A percentile compares a stretch with the other conserved stretches of the same genome.
Evolutionary conservation across 108 stramenopile species (phyloP).

Genomic region (Asterionellopsis glacialis): DNA sequence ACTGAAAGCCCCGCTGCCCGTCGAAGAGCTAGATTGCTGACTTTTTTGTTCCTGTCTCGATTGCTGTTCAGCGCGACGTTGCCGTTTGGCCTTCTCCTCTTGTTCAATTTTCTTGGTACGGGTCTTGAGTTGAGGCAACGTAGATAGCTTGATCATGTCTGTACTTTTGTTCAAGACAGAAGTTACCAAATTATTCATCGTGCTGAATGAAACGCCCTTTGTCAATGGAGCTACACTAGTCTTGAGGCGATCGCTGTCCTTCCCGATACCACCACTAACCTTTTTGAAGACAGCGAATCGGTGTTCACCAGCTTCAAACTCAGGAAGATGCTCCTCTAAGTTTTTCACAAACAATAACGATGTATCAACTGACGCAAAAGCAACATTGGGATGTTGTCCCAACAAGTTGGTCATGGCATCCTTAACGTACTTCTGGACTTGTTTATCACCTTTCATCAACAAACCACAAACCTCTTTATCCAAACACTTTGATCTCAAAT

Average conservation of each 20-base stretch:
- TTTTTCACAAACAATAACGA: constrained; percentile 65
- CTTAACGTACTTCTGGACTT: constrained; percentile 64
- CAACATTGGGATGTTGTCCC: constrained; percentile 62
- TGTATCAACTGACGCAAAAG: constrained; percentile 76
- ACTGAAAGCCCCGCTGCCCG: constrained; percentile 12
- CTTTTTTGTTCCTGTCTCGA: constrained; percentile 29
- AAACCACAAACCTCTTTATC: constrained; percentile 74
- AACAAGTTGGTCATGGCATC: constrained; percentile 74
- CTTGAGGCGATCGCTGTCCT: constrained; percentile 45
- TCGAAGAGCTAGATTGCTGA: constrained; percentile 16
- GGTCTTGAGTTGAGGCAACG: constrained; percentile 75
- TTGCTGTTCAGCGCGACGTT: constrained; percentile 55
- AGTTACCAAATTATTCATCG: constrained; percentile 63
- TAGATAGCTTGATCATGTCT: constrained; percentile 43
- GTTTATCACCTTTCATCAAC: constrained; percentile 71
- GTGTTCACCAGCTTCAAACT: constrained; percentile 62
- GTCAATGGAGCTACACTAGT: constrained; percentile 57
- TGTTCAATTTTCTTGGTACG: constrained; percentile 81
- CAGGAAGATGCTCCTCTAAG: constrained; percentile 72
- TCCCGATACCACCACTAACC: constrained; percentile 52
- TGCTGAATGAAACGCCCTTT: constrained; percentile 45
- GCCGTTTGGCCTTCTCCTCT: constrained; percentile 62
- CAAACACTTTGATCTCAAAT: constrained; percentile 75
- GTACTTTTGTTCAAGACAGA: constrained; percentile 33
- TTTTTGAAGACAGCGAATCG: constrained; percentile 85